These are phyloP conservation scores for Amauroascus verrucosus DNA, from an alignment of 2,329 filamentous ascomycete genomes.

Conservation along the genomic window DNA sequence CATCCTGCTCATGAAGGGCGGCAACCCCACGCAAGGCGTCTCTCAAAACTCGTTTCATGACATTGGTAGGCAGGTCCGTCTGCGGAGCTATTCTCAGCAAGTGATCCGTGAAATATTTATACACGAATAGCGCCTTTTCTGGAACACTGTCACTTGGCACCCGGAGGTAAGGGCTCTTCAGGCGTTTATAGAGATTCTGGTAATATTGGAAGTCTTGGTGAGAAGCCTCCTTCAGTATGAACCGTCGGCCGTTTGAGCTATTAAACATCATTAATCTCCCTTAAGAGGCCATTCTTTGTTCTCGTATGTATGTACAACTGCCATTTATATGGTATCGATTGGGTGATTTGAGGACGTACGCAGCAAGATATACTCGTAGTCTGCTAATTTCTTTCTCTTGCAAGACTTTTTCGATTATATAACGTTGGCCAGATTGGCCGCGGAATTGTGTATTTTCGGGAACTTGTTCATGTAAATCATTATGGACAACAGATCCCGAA, in stretches of 20 bases:
- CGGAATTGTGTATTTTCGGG: neutral
- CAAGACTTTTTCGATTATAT: slow-evolving; percentile 25
- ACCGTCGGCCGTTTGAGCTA: slow-evolving; percentile 12
- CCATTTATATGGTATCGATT: neutral
- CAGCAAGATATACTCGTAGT: slow-evolving; percentile 6
- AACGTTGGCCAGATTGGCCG: neutral
- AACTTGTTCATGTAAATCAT: neutral
- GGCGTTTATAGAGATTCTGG: slow-evolving; percentile 2
- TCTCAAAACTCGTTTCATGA: slow-evolving; percentile 36
- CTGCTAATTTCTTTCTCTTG: slow-evolving; percentile 2
- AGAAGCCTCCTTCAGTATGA: slow-evolving; percentile 18
- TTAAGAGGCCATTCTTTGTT: neutral
- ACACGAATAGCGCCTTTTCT: slow-evolving; percentile 39
- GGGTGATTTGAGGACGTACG: neutral
- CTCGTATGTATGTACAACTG: neutral
- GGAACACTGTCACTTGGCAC: slow-evolving; percentile 36
- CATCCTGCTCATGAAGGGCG: slow-evolving; percentile 28
- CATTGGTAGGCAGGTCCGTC: slow-evolving; percentile 30
- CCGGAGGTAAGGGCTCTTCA: slow-evolving; percentile 18
- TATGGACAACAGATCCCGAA: neutral
- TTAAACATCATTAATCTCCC: neutral
- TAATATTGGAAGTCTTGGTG: slow-evolving; percentile 8
- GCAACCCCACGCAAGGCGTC: slow-evolving; percentile 32
- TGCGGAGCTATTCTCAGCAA: slow-evolving; percentile 34
- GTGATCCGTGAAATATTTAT: slow-evolving; percentile 37